These are phyloP conservation scores for Calonectria naviculata DNA, from an alignment of 2,329 filamentous ascomycete genomes.

Conservation along the genomic window DNA sequence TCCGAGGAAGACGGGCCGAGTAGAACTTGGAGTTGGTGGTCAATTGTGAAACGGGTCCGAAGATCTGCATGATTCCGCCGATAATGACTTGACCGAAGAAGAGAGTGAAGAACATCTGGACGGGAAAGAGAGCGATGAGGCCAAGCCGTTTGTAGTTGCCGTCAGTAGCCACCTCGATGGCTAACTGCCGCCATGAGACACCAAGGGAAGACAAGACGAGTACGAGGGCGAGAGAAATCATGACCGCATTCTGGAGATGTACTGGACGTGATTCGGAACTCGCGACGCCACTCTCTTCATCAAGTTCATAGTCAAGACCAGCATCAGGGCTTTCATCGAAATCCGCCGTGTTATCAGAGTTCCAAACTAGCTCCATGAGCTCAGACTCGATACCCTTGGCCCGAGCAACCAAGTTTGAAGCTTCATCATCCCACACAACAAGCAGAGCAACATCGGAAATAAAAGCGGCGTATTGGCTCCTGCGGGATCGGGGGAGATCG, in stretches of 20 bases:
- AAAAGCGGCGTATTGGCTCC: constrained; percentile 85
- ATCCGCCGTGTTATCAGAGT: constrained; percentile 66
- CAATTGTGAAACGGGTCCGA: constrained; percentile 81
- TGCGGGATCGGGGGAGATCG: constrained; percentile 76
- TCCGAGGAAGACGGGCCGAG: constrained; percentile 75
- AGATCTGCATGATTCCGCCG: constrained; percentile 79
- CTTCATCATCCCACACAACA: constrained; percentile 86
- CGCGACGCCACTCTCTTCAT: constrained; percentile 77
- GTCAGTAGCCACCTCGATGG: constrained; percentile 76
- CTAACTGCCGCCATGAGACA: constrained; percentile 76
- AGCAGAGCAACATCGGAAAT: constrained; percentile 77
- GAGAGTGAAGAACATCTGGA: constrained; percentile 84
- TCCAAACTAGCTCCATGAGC: constrained; percentile 83
- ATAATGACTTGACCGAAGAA: constrained; percentile 85
- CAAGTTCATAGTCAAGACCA: constrained; percentile 67
- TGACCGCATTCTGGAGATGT: constrained; percentile 75
- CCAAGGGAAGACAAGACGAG: constrained; percentile 75
- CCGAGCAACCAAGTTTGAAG: constrained; percentile 74
- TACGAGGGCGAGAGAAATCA: constrained; percentile 74
- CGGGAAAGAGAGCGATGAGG: constrained; percentile 73
- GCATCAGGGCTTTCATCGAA: constrained; percentile 56
- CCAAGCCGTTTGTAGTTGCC: constrained; percentile 70
- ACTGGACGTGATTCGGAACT: constrained; percentile 73
- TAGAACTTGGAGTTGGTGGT: constrained; percentile 84
- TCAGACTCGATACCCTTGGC: constrained; percentile 80